A percentile compares a stretch with the other conserved stretches of the same genome.
phyloP scores from a whole-genome alignment of 352 stramenopile species.

The Lagenidium giganteum region DNA sequence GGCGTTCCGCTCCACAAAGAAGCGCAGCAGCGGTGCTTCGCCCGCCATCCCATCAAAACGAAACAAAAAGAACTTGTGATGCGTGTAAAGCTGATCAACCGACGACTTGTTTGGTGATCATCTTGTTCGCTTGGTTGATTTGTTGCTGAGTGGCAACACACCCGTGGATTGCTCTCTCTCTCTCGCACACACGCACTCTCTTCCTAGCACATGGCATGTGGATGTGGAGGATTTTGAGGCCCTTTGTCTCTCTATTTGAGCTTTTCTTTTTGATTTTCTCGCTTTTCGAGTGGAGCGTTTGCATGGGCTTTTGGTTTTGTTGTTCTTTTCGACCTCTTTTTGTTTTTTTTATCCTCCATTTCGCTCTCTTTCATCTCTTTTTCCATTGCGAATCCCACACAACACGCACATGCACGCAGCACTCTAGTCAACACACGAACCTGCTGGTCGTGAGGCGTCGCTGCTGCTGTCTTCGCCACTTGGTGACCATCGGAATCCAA shows the following conservation, averaged over 20 bases:
- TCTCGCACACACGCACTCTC: neutral
- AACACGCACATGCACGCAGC: too few species aligned
- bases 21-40: constrained; percentile 20
- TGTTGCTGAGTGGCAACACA: too few species aligned
- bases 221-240: too few species aligned
- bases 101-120: too few species aligned
- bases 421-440: neutral
- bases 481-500: too few species aligned
- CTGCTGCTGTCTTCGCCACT: too few species aligned
- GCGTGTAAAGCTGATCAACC: too few species aligned
- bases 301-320: constrained; percentile 10
- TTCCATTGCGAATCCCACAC: too few species aligned
- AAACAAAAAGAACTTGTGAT: constrained; percentile 48
- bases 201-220: too few species aligned
- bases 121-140: too few species aligned
- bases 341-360: constrained; percentile 12
- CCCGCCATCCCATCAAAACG: constrained; percentile 39
- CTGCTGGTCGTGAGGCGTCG: too few species aligned
- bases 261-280: constrained; percentile 11
- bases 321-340: constrained; percentile 11
- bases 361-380: constrained; percentile 10
- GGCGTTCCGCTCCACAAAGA: constrained; percentile 36
- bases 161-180: neutral
- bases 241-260: constrained; percentile 28
- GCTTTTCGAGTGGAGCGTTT: too few species aligned